Evolutionary conservation across 1,139 yeast genomes (phyloP).

Genomic region (Candida tunisiensis): DNA sequence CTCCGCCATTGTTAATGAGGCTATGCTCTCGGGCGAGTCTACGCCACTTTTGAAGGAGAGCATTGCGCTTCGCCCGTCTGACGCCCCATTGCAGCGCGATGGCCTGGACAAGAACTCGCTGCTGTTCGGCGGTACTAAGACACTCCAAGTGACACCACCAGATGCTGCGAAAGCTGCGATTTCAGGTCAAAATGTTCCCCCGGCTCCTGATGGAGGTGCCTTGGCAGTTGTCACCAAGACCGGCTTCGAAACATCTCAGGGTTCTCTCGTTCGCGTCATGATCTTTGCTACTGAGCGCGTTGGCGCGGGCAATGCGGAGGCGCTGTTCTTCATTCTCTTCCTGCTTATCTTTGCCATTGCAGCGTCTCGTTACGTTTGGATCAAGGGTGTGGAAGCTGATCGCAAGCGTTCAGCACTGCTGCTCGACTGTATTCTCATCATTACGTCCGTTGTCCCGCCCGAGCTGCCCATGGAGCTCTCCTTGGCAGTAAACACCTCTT

Average conservation of each 20-base stretch:
- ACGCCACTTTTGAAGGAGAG: slow-evolving; percentile 94
- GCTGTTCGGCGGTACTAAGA: slow-evolving; percentile 94
- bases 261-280: slow-evolving; percentile 95
- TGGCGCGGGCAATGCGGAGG: slow-evolving; percentile 91
- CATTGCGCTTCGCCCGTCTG: slow-evolving; percentile 60
- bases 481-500: slow-evolving; percentile 89
- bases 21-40: slow-evolving; percentile 96
- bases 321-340: slow-evolving; percentile 80
- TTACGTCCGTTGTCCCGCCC: slow-evolving; percentile 98
- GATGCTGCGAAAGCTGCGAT: slow-evolving; percentile 21
- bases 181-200: slow-evolving; percentile 23
- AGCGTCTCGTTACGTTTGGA: slow-evolving; percentile 98
- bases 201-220: slow-evolving; percentile 82
- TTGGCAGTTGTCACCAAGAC: slow-evolving; percentile 82
- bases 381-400: slow-evolving; percentile 91
- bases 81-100: slow-evolving; percentile 53
- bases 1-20: slow-evolving; percentile 87
- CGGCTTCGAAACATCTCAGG: slow-evolving; percentile 97
- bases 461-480: slow-evolving; percentile 98
- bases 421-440: slow-evolving; percentile 85
- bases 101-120: slow-evolving; percentile 81
- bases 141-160: slow-evolving; percentile 76
- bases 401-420: slow-evolving; percentile 87
- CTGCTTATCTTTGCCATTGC: slow-evolving; percentile 81
- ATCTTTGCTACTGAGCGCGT: slow-evolving; percentile 93